Conservation (phyloP, 2,329 filamentous ascomycete genomes). For the Kalmusia sp. region DNA sequence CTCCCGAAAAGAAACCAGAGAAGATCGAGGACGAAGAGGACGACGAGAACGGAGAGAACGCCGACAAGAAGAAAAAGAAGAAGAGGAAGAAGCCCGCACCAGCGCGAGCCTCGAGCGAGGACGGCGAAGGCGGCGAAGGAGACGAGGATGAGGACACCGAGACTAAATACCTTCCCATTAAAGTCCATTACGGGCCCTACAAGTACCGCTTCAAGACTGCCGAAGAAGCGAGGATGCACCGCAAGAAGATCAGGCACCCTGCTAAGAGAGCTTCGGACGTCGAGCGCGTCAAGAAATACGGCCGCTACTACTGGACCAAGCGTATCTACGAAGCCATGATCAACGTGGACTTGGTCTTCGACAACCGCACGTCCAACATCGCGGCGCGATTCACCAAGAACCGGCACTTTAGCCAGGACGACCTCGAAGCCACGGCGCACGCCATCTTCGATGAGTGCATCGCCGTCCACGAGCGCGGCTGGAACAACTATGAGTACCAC, state of each 20-base stretch:
- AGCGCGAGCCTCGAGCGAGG: too few relatives aligned
- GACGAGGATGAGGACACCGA: not conserved
- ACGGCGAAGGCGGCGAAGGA: not conserved
- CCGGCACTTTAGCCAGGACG: conserved; percentile 4
- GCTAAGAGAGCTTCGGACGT: conserved; percentile 26
- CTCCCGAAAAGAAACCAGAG: not conserved
- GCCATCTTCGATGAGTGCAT: conserved; percentile 35
- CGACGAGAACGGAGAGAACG: not conserved
- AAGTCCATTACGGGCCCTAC: conserved; percentile 22
- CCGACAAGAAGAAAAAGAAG: not conserved
- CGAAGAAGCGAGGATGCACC: conserved; percentile 25
- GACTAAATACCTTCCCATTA: not conserved
- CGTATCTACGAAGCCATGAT: conserved; percentile 40
- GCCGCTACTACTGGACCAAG: conserved; percentile 40
- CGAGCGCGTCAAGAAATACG: conserved; percentile 26
- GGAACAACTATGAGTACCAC: conserved; percentile 25
- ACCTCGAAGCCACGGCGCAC: conserved; percentile 39
- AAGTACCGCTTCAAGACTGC: conserved; percentile 23
- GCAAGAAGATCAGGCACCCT: conserved; percentile 19
- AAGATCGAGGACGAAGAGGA: not conserved
- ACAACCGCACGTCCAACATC: conserved; percentile 22
- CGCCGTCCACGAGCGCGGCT: conserved; percentile 35
- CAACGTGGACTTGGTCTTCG: conserved; percentile 24
- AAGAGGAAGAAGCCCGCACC: not conserved
- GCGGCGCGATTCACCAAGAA: conserved; percentile 23